These are phyloP conservation scores for Hanseniaspora occidentalis DNA, from an alignment of 805 yeast species.

Conservation along the genomic window DNA sequence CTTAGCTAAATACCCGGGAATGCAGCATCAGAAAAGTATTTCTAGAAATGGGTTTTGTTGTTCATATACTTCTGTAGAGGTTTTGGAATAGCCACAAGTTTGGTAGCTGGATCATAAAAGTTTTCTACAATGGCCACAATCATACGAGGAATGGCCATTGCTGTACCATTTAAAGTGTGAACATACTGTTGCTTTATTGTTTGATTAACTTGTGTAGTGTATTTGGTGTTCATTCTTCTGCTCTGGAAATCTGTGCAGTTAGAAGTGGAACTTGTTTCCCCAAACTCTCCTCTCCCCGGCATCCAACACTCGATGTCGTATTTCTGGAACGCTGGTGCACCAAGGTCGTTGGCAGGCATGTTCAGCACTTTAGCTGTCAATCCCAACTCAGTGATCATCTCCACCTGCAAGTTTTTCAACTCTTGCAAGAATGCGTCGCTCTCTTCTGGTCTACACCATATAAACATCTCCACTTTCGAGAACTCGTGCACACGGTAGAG, in stretches of 20 bases:
- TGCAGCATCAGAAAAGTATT: background rate
- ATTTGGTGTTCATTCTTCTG: slow-evolving; percentile 64
- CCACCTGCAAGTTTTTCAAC: slow-evolving; percentile 51
- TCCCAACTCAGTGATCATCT: slow-evolving; percentile 54
- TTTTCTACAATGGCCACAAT: slow-evolving; percentile 86
- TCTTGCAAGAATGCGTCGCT: slow-evolving; percentile 44
- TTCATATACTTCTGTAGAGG: slow-evolving; percentile 66
- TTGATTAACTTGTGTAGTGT: slow-evolving; percentile 21
- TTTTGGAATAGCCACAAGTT: slow-evolving; percentile 50
- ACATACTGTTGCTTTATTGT: slow-evolving; percentile 31
- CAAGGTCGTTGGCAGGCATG: slow-evolving; percentile 86
- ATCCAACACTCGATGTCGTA: slow-evolving; percentile 95
- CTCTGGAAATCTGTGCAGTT: slow-evolving; percentile 89
- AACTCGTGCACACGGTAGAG: slow-evolving; percentile 92
- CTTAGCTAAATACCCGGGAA: background rate
- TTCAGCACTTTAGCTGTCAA: slow-evolving; percentile 68
- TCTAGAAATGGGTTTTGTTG: slow-evolving; percentile 28
- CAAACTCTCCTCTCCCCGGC: slow-evolving; percentile 93
- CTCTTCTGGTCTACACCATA: slow-evolving; percentile 41
- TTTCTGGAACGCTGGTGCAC: slow-evolving; percentile 86
- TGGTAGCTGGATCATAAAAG: slow-evolving; percentile 47
- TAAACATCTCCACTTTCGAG: slow-evolving; percentile 85
- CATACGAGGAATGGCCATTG: slow-evolving; percentile 88
- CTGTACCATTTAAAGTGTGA: slow-evolving; percentile 89
- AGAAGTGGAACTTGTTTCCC: slow-evolving; percentile 83